Evolutionary conservation across 2,329 filamentous ascomycete species (phyloP).

Genomic region (Cryoendolithus antarcticus): DNA sequence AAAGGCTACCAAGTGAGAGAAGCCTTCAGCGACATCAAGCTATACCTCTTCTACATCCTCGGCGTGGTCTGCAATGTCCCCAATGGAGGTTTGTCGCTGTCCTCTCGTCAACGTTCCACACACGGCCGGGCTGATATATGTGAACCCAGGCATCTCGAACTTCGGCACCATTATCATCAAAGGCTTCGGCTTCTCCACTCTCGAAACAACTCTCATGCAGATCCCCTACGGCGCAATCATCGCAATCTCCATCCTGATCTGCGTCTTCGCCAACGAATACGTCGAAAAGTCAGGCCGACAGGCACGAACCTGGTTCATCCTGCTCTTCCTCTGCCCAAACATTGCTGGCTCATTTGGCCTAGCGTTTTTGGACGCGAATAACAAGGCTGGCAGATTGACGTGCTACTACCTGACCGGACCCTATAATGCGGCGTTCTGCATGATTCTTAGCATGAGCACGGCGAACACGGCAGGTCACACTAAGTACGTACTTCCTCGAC

Average conservation of each 20-base stretch:
- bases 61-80: constrained; percentile 39
- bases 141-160: constrained; percentile 38
- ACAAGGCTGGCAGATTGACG: constrained; percentile 42
- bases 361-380: constrained; percentile 38
- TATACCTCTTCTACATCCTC: constrained; percentile 45
- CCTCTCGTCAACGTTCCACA: constrained; percentile 23
- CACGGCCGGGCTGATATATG: neutral
- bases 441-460: constrained; percentile 37
- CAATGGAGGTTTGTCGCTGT: constrained; percentile 41
- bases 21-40: constrained; percentile 45
- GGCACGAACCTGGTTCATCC: constrained; percentile 34
- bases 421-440: constrained; percentile 40
- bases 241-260: constrained; percentile 43
- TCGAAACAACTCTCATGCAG: constrained; percentile 47
- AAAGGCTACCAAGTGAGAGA: constrained; percentile 45
- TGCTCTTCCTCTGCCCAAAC: constrained; percentile 47
- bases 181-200: constrained; percentile 44
- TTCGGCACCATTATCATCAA: constrained; percentile 49
- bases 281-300: constrained; percentile 11
- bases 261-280: constrained; percentile 30
- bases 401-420: constrained; percentile 46
- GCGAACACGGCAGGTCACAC: constrained; percentile 45
- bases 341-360: constrained; percentile 48
- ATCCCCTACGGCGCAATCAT: constrained; percentile 48
- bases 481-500: constrained; percentile 54